Evolutionary conservation across 2,329 filamentous ascomycete genomes (phyloP), one percentile per base, ranked within the genome.

Genomic region (Venturia aucupariae): DNA sequence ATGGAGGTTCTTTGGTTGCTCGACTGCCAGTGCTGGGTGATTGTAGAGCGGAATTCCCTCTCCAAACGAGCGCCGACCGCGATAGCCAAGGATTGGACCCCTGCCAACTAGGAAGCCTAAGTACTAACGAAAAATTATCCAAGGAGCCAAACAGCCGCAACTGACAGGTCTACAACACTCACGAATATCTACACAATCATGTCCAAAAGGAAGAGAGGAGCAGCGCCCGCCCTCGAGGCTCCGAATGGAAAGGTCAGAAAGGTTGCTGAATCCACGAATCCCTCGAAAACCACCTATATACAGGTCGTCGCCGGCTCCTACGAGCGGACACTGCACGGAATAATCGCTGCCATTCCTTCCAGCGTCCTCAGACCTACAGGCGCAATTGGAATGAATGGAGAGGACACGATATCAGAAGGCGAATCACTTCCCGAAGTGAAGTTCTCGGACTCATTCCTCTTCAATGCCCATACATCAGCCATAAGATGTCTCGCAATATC

Each of bases 301-400:
- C 94, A 97, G 75, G 88, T 99, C 68, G 83, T 97, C 66, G 88
- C 91, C 7, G 94, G 94, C 60, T 97, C 92, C 63, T 99, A 99
- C 77, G 94, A 99, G 73, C 85, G 92, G 68, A 86, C 95, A 61
- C 83, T 99, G 24, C 94, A 99, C 75, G 94, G 94, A 66, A 82
- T 97, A 70, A 90, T 89, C 8, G 92, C 89, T n/a, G 85, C 85
- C 1, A 79, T 96, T 62, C 80, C 82, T 30, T 73, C 71, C 68
- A 72, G 67, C 60, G 66, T 64, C 48, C 70, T 61, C 64, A 17
- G 41, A 19, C 39, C 63, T 68, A 70, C 39, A 61, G 68, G 39
- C 68, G 72, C 62, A 39, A 67, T 69, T 67, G 64, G 70, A 30
- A 64, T 63, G 5, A 74, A 51, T 68, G 38, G 10, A 2, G 69